Base-by-base conservation (phyloP, 805 yeast species). In the Barnettozyma botsteinii region DNA sequence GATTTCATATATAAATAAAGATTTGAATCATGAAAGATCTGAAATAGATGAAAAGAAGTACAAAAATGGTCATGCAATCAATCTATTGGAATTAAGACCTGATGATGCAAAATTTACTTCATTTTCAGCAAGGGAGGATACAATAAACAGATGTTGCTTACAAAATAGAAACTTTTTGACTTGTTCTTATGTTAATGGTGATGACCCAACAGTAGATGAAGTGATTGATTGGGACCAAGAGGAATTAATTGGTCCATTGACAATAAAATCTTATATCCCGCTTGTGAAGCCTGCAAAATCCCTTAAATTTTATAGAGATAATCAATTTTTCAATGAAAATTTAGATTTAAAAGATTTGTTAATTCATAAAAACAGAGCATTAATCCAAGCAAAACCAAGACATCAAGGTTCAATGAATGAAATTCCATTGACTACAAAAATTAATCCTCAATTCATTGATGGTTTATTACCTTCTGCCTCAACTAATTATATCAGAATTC, bases 121-220 rank as follows among this genome's bases (percentile, higher is more conserved):
- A 19, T 35, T 59, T 14, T 56, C 80, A 60, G 49, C 82, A 41
- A 64, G 81, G 58, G 80, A 81, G 41, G 89, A 83, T 51, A 70
- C 76, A 5, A 64, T 81, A 3, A 27, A 32, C 28, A 56, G 58
- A 1, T 69, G 67, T 15, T 65, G 67, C 35, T 73, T 83, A 49
- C 65, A 70, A 0, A 71, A 77, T 49, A 83, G 81, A 46, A 83
- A 83, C 49, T 56, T 83, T 26, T 55, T 83, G 30, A 75, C 78
- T 5, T 69, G 75, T 44, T 75, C 81, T 48, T 75, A 72, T 47
- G 70, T 70, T 22, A 44, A 44, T 4, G 51, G 41, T 12, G 41
- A 42, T 10, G 43, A 48, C 22, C 46, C 47, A n/a, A 47, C 49
- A 5, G 43, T 50, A 10, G 59, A 27, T 4, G 71, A 71, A 26